Evolutionary conservation across 2,329 filamentous ascomycete species (phyloP), one percentile per base, ranked within the genome.

Genomic region (Nemania sp.): DNA sequence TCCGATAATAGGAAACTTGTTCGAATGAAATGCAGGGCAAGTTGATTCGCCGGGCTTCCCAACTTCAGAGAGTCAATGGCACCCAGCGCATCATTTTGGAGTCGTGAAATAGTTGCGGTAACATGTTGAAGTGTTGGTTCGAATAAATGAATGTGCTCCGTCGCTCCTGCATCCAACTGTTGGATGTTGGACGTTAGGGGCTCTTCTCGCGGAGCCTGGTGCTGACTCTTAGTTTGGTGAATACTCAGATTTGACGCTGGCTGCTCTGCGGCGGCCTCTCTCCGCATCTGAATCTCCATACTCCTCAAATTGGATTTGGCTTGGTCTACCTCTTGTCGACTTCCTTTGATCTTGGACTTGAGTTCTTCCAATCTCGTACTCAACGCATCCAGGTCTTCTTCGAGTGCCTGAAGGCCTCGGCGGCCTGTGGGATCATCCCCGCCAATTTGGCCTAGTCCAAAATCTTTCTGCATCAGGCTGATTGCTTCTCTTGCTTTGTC

Each of bases 291-390:
- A 35, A 57, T 49, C n/a, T 59, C 54, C 35, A 49, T 32, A n/a
- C 63, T 40, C 29, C 55, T 52, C 15, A 63, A 7, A 13, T 17
- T n/a, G 25, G 52, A 54, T 43, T 57, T 47, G 20, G 59, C 50
- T 54, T 51, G 10, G 12, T 57, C 21, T 20, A 64, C 62, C 39
- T 29, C 50, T 43, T 60, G 32, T n/a, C 42, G 49, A 17, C 32
- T 50, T 43, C 53, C 45, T 29, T 52, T 51, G 17, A 65, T 60
- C 29, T 49, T 17, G 10, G 20, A 29, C 32, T 55, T 52, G 25
- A 62, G 46, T 12, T 46, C 55, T 43, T 57, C 52, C 32, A 59
- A 42, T 29, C 25, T 49, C 45, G 32, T 9, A 49, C 11, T 39
- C 6, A 35, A 5, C 5, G 1, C 18, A 5, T 34, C 17, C 7